Conservation (phyloP, 2,329 filamentous ascomycete species). For the Rhynchosporium secalis region DNA sequence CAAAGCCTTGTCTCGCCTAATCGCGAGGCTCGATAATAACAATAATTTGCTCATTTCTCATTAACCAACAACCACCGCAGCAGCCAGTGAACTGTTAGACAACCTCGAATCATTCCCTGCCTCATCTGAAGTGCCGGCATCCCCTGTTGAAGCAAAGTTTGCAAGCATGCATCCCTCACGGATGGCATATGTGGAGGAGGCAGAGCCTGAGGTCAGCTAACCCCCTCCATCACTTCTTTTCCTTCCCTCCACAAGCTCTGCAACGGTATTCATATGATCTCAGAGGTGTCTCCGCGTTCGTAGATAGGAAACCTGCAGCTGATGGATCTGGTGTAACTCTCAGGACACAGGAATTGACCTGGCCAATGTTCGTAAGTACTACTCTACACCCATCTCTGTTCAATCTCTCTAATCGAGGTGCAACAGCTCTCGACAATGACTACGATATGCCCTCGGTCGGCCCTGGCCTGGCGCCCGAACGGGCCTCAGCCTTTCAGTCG, state of each 20-base stretch:
- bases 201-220: conserved; percentile 60
- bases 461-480: conserved; percentile 39
- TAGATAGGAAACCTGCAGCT: conserved; percentile 26
- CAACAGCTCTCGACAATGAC: conserved; percentile 70
- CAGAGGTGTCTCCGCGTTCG: conserved; percentile 26
- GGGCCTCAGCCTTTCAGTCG: conserved; percentile 39
- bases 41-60: background rate
- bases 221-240: conserved; percentile 22
- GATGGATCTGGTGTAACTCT: conserved; percentile 33
- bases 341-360: conserved; percentile 55
- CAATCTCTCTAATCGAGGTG: conserved; percentile 11
- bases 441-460: conserved; percentile 52
- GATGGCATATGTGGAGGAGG: conserved; percentile 92
- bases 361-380: conserved; percentile 60
- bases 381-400: conserved; percentile 30
- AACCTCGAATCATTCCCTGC: background rate
- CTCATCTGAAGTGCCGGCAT: background rate
- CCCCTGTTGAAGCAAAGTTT: background rate
- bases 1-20: background rate
- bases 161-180: conserved; percentile 74
- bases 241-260: conserved; percentile 27
- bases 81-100: too few relatives aligned
- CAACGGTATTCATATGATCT: conserved; percentile 40
- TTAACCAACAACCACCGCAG: background rate
- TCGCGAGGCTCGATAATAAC: background rate